Evolutionary conservation across 1,284 basidiomycete species (phyloP).

Genomic region (Irpex lacteus): DNA sequence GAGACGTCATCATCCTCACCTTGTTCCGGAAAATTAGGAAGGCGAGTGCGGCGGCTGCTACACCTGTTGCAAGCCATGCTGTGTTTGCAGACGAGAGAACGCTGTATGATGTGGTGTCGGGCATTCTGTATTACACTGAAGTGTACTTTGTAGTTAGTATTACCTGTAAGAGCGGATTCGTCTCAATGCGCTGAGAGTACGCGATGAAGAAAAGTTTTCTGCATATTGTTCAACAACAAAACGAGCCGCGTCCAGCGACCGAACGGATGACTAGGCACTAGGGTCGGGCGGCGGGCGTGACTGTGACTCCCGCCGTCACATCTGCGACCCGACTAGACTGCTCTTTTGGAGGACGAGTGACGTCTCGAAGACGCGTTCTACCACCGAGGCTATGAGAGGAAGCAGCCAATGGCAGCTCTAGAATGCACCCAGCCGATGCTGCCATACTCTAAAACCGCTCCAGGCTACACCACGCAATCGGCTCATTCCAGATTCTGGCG

Average conservation of each 20-base stretch:
- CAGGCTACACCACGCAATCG: not conserved
- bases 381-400: not conserved
- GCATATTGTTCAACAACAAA: not conserved
- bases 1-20: not conserved
- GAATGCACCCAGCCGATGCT: not conserved
- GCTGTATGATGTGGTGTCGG: not conserved
- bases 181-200: too few relatives aligned
- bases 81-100: not conserved
- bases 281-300: not conserved
- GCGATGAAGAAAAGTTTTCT: not conserved
- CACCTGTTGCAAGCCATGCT: not conserved
- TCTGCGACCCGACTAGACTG: not conserved
- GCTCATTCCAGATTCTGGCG: slow-evolving; percentile 4
- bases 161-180: too few relatives aligned
- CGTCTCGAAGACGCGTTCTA: too few relatives aligned
- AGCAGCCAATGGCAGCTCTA: not conserved
- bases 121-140: not conserved
- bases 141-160: too few relatives aligned
- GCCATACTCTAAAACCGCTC: not conserved
- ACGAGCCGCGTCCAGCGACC: not conserved
- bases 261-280: not conserved
- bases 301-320: not conserved
- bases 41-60: not conserved
- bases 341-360: too few relatives aligned
- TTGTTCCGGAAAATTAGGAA: not conserved